Evolutionary conservation across 768 basidiomycete species (phyloP), one percentile per base, ranked within the genome.

Genomic region (Pisolithus marmoratus): DNA sequence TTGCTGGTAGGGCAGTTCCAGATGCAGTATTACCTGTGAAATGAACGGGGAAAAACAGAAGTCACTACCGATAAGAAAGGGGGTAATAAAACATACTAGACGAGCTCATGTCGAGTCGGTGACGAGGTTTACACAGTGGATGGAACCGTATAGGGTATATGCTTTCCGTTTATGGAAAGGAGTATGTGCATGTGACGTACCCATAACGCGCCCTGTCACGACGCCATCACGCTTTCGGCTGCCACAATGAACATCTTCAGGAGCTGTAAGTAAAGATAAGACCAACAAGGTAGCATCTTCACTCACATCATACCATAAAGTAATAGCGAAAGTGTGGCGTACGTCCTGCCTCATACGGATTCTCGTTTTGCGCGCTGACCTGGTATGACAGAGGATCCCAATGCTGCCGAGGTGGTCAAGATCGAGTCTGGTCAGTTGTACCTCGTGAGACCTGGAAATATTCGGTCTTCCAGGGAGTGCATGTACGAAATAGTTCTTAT

Each of bases 251-350:
- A 91, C 69, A 81, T 93, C 67, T 90, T 93, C 73, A 83, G 77
- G 71, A 90, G 79, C 67, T 69, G 90, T 91, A 58, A 68, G 89
- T 78, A 26, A 41, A 40, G 50, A 57, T 53, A 44, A 52, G 24
- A 57, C 36, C 37, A 42, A 20, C 19, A 43, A 36, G 27, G 20
- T 42, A 49, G 37, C 41, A 49, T 57, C 24, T 52, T 22, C 48
- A 38, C 62, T 72, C 34, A 72, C 54, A 44, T 45, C 8, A 19
- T 42, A 17, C 34, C 43, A 36, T 47, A 46, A 58, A 94, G 93
- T 95, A 36, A 78, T 94, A 54, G 86, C 90, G 57, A 91, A 84
- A 81, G 92, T 96, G 68, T 94, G 92, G 92, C 90, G 94, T 94
- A 70, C 69, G 92, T 83, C 55, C 23, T 37, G 48, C 31, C 44